phyloP scores from a whole-genome alignment of 352 stramenopile genomes.

The Pythium coloratum region DNA sequence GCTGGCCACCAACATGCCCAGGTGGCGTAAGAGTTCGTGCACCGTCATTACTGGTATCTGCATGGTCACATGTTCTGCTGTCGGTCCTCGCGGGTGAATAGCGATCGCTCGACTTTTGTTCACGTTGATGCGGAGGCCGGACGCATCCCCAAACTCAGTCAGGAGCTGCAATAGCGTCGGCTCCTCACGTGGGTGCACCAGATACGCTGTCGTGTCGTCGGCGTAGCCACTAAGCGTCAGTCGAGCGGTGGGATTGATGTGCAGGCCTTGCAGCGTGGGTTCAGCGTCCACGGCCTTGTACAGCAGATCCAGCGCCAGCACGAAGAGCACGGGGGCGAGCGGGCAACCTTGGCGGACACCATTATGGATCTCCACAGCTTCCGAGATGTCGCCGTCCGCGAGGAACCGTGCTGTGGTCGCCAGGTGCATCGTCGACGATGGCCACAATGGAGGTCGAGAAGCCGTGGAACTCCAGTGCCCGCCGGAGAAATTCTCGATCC shows the following conservation, averaged over 20 bases:
- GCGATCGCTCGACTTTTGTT: conserved; percentile 2
- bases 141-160: conserved; percentile 4
- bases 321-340: conserved; percentile 6
- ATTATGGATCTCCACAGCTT: neutral
- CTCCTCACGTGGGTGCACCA: conserved; percentile 1
- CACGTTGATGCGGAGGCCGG: conserved; percentile 5
- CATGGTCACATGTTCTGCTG: neutral
- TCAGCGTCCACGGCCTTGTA: neutral
- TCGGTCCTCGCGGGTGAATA: neutral
- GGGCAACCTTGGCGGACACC: conserved; percentile 17
- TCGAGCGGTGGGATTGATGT: neutral
- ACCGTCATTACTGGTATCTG: neutral
- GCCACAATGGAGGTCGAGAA: neutral
- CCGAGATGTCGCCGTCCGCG: neutral
- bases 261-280: neutral
- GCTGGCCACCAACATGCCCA: neutral
- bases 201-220: conserved; percentile 8
- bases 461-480: neutral
- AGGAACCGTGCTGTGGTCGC: conserved; percentile 1
- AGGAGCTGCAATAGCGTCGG: neutral
- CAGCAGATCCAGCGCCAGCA: neutral
- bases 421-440: conserved; percentile 1
- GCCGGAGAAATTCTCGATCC: neutral
- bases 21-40: neutral
- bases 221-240: conserved; percentile 7